Percentiles rank a stretch among this genome's conserved stretches.
These are phyloP conservation scores for Heliosperma pusillum DNA, from an alignment of 148 eudicot species.

Conservation along the genomic window DNA sequence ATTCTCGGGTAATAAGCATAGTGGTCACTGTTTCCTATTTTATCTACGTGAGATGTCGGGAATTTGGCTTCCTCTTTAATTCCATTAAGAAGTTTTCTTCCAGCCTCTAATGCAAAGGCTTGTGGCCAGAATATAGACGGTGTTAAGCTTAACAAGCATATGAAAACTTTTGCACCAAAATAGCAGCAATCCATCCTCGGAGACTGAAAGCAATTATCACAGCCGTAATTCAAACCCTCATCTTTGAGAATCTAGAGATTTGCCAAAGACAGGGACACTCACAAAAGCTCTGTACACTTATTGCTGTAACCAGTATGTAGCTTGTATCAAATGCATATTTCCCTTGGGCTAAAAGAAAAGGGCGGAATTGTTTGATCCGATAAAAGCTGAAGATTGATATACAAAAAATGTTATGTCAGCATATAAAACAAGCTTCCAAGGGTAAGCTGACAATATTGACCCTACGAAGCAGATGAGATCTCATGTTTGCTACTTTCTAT, in stretches of 20 bases:
- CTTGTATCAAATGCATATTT: neutral
- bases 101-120: conserved; percentile 25
- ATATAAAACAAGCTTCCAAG: neutral
- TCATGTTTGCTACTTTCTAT: neutral
- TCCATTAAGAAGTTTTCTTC: conserved; percentile 51
- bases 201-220: conserved; percentile 8
- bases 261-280: neutral
- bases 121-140: conserved; percentile 36
- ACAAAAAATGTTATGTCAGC: neutral
- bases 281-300: neutral
- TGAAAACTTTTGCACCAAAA: conserved; percentile 27
- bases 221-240: conserved; percentile 9
- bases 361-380: neutral
- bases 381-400: conserved; percentile 1
- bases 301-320: neutral
- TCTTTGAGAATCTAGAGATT: conserved; percentile 5
- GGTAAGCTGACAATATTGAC: neutral
- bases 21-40: conserved; percentile 25
- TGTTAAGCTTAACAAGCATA: conserved; percentile 35
- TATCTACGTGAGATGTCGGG: conserved; percentile 16
- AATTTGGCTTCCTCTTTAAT: conserved; percentile 29
- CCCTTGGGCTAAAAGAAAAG: neutral
- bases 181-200: conserved; percentile 34
- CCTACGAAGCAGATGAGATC: neutral
- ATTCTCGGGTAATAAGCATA: conserved; percentile 37